A percentile compares a stretch with the other conserved stretches of the same genome.
Evolutionary conservation across 257 asterid genomes (phyloP).

Genomic region (Vinca minor): DNA sequence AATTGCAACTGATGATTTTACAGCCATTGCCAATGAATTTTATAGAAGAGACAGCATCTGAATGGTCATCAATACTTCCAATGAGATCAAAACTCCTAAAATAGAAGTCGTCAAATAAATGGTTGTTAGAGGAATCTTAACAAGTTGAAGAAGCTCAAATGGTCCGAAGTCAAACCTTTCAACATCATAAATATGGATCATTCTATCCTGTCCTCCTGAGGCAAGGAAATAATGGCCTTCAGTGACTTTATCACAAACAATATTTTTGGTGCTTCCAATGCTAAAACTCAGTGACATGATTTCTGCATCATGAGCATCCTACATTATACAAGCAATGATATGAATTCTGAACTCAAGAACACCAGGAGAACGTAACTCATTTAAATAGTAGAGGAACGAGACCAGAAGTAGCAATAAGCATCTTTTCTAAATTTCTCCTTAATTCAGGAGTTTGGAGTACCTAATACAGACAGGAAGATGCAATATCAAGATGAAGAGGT

Average conservation of each 20-base stretch:
- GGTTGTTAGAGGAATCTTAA: conserved; percentile 7
- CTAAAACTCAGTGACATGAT: conserved; percentile 54
- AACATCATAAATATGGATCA: conserved; percentile 47
- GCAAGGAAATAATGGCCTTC: conserved; percentile 41
- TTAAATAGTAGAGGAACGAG: conserved; percentile 6
- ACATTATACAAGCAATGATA: conserved; percentile 10
- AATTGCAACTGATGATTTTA: conserved; percentile 47
- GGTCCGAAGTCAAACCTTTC: conserved; percentile 35
- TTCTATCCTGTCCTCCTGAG: conserved; percentile 56
- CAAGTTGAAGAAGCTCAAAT: conserved; percentile 15
- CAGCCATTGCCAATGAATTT: conserved; percentile 42
- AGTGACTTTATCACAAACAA: conserved; percentile 19
- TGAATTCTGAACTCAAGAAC: neutral
- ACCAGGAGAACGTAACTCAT: conserved; percentile 1
- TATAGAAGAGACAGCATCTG: conserved; percentile 44
- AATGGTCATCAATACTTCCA: conserved; percentile 46
- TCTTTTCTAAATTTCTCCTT: neutral
- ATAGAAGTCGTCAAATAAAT: conserved; percentile 7
- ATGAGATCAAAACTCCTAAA: conserved; percentile 45
- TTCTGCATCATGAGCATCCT: conserved; percentile 64
- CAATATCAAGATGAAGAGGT: neutral
- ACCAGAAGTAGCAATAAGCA: neutral
- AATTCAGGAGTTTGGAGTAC: neutral
- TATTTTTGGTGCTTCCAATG: conserved; percentile 22
- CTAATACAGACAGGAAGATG: neutral